Base-by-base conservation (phyloP, 768 basidiomycete genomes). In the Auricularia auricula-judae region DNA sequence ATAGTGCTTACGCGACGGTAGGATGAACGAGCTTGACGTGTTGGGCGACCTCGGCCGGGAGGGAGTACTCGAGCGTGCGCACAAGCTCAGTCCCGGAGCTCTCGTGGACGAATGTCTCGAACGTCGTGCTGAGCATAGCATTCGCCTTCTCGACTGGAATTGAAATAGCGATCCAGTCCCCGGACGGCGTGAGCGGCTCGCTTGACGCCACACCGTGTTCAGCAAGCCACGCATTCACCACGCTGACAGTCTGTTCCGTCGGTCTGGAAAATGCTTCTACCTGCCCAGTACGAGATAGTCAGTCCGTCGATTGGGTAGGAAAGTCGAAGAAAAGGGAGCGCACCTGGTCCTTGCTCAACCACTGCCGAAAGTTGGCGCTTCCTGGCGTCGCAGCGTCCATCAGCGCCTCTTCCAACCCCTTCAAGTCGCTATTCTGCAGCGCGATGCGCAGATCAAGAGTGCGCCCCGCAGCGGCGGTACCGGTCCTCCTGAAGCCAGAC, bases 41-140 rank as follows among this genome's bases (percentile, higher is more conserved):
- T 0, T 21, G 29, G 5, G 35, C 35, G 16, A 63, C 33, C 3
- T 29, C 21, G 21, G 8, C 29, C 3, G 63, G 63, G 63, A 63
- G 63, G 47, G 63, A 63, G 47, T 54, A 63, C 29, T 7, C 44
- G 14, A 39, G 21, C 2, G 63, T 63, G 63, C 63, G 63, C n/a
- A 56, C 63, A 23, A 63, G 10, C 14, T 36, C 11, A 18, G 51
- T 54, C 3, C 63, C 53, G 8, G 63, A 35, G 11, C 4, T 3
- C 3, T n/a, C 18, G 53, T 63, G 63, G 12, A 29, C 7, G 63
- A 53, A 63, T 18, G 47, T 51, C 47, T 16, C 21, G 47, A 51
- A 51, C 11, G 14, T 16, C 18, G 47, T 51, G 5, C 21, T 3
- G 21, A 51, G 21, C 47, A 51, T 51, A 10, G 18, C 21, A 21